Evolutionary conservation across 2,329 filamentous ascomycete species (phyloP).

Genomic region (Fusarium subglutinans): DNA sequence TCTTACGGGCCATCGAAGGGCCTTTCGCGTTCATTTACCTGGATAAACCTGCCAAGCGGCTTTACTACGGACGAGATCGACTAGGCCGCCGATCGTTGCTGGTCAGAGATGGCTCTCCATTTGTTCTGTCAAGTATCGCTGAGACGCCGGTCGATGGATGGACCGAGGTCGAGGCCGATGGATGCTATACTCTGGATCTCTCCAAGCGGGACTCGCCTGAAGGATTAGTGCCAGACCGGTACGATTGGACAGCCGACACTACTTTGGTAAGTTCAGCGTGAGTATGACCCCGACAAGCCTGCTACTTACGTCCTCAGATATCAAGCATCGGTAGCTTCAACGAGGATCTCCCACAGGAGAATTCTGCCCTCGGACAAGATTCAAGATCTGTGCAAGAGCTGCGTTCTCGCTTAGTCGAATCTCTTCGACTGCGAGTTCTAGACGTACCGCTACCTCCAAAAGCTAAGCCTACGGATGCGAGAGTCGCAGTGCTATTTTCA

Average conservation of each 20-base stretch:
- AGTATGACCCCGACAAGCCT: conserved; percentile 39
- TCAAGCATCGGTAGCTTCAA: conserved; percentile 66
- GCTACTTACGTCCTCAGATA: conserved; percentile 60
- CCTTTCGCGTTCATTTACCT: conserved; percentile 92
- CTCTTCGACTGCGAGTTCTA: conserved; percentile 71
- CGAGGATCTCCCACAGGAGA: conserved; percentile 51
- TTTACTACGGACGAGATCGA: conserved; percentile 89
- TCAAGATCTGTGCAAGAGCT: conserved; percentile 65
- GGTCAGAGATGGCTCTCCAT: conserved; percentile 55
- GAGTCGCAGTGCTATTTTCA: conserved; percentile 87
- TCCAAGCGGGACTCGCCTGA: conserved; percentile 13
- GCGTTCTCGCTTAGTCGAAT: conserved; percentile 63
- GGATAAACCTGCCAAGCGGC: conserved; percentile 65
- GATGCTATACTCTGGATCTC: conserved; percentile 76
- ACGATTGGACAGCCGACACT: conserved; percentile 47
- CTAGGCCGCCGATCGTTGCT: conserved; percentile 88
- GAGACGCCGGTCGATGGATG: conserved; percentile 65
- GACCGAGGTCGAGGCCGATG: conserved; percentile 85
- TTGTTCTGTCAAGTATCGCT: conserved; percentile 78
- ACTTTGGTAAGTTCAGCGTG: conserved; percentile 56
- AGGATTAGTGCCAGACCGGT: conserved; percentile 32
- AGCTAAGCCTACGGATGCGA: conserved; percentile 52
- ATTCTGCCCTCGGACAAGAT: conserved; percentile 23
- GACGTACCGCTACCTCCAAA: conserved; percentile 69
- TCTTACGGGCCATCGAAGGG: conserved; percentile 73